Evolutionary conservation across 2,329 filamentous ascomycete species (phyloP), one percentile per base, ranked within the genome.

Genomic region (Periglandula ipomoeae): DNA sequence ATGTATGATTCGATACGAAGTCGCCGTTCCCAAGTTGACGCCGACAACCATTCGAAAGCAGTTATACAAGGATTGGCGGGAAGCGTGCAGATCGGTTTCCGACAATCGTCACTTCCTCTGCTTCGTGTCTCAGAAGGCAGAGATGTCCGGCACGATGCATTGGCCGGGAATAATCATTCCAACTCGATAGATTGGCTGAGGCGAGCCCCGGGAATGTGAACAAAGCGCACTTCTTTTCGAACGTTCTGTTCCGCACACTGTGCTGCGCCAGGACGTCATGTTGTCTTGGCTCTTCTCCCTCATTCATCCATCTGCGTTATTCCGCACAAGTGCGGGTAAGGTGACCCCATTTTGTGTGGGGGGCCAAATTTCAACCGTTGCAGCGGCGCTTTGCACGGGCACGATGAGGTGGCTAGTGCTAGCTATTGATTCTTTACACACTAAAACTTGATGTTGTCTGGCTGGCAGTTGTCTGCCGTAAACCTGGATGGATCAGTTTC

Each of bases 351-450:
- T 37, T 47, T 42, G 11, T 44, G 48, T 47, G 50, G 44, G 30
- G 50, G 26, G 15, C 35, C 50, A 52, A 52, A 52, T 52, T 48
- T 52, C 50, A 44, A 44, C 22, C 50, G 47, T 47, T 51, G 46
- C 35, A 26, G 44, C 37, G 30, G 38, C n/a, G n/a, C n/a, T n/a
- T n/a, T n/a, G n/a, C n/a, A n/a, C n/a, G n/a, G n/a, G n/a, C n/a
- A n/a, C n/a, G n/a, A n/a, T n/a, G n/a, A n/a, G n/a, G n/a, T n/a
- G n/a, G n/a, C n/a, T n/a, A n/a, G n/a, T n/a, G n/a, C n/a, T n/a
- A n/a, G n/a, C n/a, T n/a, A n/a, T n/a, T n/a, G n/a, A n/a, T n/a
- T n/a, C n/a, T n/a, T n/a, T n/a, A n/a, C n/a, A n/a, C n/a, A n/a
- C n/a, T n/a, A n/a, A n/a, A n/a, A n/a, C n/a, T n/a, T n/a, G n/a